Percentiles rank a stretch among this genome's conserved stretches.
Conservation (phyloP, 805 yeast genomes). For the Yarrowia divulgata region DNA sequence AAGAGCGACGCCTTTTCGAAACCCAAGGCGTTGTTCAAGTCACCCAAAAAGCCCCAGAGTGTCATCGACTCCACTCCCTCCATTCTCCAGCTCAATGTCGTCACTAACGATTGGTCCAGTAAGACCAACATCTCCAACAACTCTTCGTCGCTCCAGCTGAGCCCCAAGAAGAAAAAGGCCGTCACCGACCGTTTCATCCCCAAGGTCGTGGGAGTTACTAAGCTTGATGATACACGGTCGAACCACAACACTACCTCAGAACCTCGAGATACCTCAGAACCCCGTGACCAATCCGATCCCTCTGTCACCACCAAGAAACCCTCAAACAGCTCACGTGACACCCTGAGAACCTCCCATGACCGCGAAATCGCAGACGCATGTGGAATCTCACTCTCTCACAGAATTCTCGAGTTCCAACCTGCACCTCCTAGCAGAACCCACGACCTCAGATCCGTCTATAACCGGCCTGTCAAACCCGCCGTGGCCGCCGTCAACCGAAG, state of each 20-base stretch:
- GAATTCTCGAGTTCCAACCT: conserved; percentile 88
- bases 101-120: conserved; percentile 26
- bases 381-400: conserved; percentile 80
- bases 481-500: conserved; percentile 53
- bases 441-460: conserved; percentile 51
- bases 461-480: conserved; percentile 50
- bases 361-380: conserved; percentile 82
- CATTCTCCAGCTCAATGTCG: conserved; percentile 32
- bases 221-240: conserved; percentile 7
- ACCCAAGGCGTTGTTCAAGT: conserved; percentile 20
- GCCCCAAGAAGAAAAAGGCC: conserved; percentile 25
- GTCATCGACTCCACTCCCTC: conserved; percentile 32
- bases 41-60: conserved; percentile 18
- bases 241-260: no score
- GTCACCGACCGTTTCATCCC: conserved; percentile 30
- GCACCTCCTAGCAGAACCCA: conserved; percentile 57
- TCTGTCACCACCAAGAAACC: not conserved
- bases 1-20: conserved; percentile 11
- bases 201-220: conserved; percentile 19
- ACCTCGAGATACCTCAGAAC: conserved; percentile 6
- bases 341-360: conserved; percentile 7
- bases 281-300: not conserved
- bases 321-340: conserved; percentile 6
- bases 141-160: not conserved
- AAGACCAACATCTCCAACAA: conserved; percentile 22